Conservation (phyloP, 768 basidiomycete genomes). For the Suillus weaverae region DNA sequence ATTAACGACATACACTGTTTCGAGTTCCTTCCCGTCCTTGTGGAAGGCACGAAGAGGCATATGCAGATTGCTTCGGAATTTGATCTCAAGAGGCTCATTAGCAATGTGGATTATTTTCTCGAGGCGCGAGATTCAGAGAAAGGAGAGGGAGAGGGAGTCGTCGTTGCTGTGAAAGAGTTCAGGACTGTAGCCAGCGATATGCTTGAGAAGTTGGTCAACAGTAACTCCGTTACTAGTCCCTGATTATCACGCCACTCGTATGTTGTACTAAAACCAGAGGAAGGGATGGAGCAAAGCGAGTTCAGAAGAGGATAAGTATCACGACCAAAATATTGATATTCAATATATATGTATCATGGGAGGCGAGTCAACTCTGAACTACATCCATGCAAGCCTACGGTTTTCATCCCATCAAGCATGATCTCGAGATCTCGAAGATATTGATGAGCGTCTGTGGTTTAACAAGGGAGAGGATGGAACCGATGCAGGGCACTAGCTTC, state of each 20-base stretch:
- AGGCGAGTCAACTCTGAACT: too few species aligned
- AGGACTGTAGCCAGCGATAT: not conserved
- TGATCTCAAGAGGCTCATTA: not conserved
- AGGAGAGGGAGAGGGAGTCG: not conserved
- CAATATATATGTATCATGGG: too few species aligned
- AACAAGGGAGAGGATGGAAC: constrained; percentile 77
- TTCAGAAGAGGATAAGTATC: not conserved
- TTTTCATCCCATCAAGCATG: constrained; percentile 74
- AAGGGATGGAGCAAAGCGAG: not conserved
- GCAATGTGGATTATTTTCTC: not conserved
- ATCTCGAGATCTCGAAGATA: constrained; percentile 64
- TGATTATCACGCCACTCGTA: not conserved
- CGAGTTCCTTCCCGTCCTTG: not conserved
- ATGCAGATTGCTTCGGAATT: not conserved
- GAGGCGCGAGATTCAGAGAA: not conserved
- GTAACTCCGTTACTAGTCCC: not conserved
- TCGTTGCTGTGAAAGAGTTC: not conserved
- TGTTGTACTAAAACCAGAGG: not conserved
- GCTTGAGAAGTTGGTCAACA: not conserved
- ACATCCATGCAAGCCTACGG: constrained; percentile 29
- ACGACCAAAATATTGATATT: too few species aligned
- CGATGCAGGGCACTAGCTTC: constrained; percentile 35
- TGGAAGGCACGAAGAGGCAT: not conserved
- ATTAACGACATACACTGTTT: not conserved
- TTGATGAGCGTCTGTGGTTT: constrained; percentile 76